Evolutionary conservation across 257 asterid species (phyloP).

Genomic region (Nicotiana benthamiana): DNA sequence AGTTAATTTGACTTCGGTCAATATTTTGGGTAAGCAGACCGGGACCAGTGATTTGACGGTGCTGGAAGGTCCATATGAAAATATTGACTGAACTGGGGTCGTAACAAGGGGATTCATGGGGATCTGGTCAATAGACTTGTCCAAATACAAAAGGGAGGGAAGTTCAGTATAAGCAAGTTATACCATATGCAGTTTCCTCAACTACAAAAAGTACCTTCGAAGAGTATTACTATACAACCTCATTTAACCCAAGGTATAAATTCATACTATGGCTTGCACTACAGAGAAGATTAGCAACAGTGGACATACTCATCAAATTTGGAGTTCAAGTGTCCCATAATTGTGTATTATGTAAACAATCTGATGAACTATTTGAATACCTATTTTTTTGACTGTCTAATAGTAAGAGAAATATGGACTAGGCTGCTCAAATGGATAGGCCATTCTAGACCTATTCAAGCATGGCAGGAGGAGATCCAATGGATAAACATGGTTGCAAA

Average conservation of each 20-base stretch:
- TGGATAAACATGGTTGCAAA: neutral
- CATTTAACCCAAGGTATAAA: neutral
- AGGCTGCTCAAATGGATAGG: neutral
- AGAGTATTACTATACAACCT: neutral
- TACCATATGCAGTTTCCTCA: neutral
- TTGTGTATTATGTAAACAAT: neutral
- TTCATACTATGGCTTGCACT: neutral
- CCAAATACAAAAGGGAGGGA: neutral
- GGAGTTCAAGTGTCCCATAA: neutral
- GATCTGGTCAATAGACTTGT: rapidly evolving
- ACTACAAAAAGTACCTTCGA: neutral
- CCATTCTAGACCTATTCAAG: neutral
- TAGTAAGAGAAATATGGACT: neutral
- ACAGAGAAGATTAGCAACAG: neutral
- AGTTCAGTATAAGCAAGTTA: neutral
- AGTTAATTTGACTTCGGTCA: too few relatives aligned
- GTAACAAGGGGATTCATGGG: neutral
- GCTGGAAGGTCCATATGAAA: too few relatives aligned
- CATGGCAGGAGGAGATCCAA: neutral
- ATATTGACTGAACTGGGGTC: too few relatives aligned
- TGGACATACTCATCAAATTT: too few relatives aligned
- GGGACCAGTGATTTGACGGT: too few relatives aligned
- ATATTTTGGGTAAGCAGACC: too few relatives aligned
- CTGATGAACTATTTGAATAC: neutral
- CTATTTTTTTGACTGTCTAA: neutral